Conservation (phyloP, 257 asterid genomes). For the Jaltomata sinuosa region DNA sequence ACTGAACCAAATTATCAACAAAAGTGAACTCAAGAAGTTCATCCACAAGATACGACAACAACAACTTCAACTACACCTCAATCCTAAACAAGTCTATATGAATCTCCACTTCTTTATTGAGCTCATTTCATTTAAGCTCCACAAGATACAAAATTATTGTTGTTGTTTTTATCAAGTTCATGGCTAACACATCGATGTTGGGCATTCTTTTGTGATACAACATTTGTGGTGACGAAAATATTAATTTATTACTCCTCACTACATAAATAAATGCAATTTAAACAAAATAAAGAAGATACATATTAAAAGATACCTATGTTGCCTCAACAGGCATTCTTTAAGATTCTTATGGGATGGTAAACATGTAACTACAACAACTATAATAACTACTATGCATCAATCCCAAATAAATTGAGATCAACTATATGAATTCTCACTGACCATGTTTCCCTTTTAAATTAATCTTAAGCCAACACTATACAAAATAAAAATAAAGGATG, state of each 20-base stretch:
- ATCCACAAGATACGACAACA: background rate
- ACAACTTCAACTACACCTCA: background rate
- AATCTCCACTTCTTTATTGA: background rate
- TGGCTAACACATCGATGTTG: background rate
- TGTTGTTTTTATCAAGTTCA: background rate
- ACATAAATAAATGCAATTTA: background rate
- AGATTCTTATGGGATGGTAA: background rate
- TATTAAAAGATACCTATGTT: background rate
- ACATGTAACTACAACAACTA: background rate
- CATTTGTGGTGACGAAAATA: background rate
- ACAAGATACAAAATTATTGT: background rate
- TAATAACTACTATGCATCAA: background rate
- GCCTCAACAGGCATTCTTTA: background rate
- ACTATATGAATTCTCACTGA: background rate
- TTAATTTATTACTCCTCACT: background rate
- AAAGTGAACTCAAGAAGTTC: background rate
- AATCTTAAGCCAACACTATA: background rate
- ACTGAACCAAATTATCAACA: background rate
- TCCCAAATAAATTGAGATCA: background rate
- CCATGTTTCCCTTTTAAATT: background rate
- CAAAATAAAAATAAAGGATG: background rate
- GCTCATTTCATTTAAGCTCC: too few relatives aligned
- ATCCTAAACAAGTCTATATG: background rate
- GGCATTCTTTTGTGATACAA: background rate
- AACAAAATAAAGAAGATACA: background rate